Evolutionary conservation across 1,284 basidiomycete species (phyloP).

Genomic region (Sporisorium scitamineum): DNA sequence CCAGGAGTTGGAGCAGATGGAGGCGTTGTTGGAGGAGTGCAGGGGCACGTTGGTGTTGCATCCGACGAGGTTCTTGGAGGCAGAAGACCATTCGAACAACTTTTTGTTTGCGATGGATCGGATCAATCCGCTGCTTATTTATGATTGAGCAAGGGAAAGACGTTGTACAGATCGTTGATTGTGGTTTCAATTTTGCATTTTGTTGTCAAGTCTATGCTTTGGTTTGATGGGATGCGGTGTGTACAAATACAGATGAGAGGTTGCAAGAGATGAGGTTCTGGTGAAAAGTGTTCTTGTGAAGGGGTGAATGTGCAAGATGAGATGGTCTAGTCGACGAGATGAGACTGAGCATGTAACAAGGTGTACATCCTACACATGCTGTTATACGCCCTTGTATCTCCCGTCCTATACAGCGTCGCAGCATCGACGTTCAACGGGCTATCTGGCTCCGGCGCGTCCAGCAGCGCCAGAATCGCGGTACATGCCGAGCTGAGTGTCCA

Average conservation of each 20-base stretch:
- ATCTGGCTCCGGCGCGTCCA: constrained; percentile 67
- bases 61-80: constrained; percentile 65
- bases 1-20: constrained; percentile 63
- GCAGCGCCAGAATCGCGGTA: constrained; percentile 64
- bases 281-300: no score
- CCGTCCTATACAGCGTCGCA: constrained; percentile 54
- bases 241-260: constrained; percentile 25
- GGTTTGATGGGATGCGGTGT: neutral
- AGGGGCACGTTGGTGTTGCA: constrained; percentile 60
- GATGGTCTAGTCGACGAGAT: neutral
- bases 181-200: neutral
- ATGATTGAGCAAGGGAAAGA: constrained; percentile 24
- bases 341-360: constrained; percentile 21
- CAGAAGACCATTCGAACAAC: constrained; percentile 60
- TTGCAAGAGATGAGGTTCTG: no score
- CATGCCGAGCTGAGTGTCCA: constrained; percentile 66
- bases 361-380: constrained; percentile 60
- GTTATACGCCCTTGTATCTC: constrained; percentile 50
- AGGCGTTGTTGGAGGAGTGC: constrained; percentile 56
- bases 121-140: constrained; percentile 59
- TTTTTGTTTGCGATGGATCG: constrained; percentile 65
- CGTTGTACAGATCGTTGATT: neutral
- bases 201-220: constrained; percentile 2
- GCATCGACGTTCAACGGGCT: constrained; percentile 69
- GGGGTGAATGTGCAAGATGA: neutral